Base-by-base conservation (phyloP, 2,329 filamentous ascomycete species). In the Aspergillus unguis region DNA sequence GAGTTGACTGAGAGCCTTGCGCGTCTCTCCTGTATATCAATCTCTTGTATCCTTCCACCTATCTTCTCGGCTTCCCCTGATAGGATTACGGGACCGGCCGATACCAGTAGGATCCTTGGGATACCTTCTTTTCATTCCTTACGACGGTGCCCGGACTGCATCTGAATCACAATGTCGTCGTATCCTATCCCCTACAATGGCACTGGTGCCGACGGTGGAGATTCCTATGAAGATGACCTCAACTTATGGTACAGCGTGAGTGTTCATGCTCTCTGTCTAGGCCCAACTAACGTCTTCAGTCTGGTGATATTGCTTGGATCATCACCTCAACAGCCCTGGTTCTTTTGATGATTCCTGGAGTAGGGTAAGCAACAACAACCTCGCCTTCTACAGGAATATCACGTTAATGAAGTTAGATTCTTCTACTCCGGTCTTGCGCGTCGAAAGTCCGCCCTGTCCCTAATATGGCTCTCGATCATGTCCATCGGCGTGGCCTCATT, bases 381-480 rank as follows among this genome's bases (percentile, higher is more conserved):
- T 36, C 17, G 41, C 45, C 38, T 4, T 3, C 11, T 43, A 25
- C 54, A 17, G 17, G 1, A 17, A 17, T 17, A 17, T 37, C 11
- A 44, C 3, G 27, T 17, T 17, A 17, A 17, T 17, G 17, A 17
- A 1, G 2, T 11, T 59, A 83, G 90, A 48, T 94, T 95, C 80
- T 95, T 95, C 81, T 96, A 96, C 78, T 92, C 88, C 40, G 91
- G 90, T 58, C 85, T 95, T 11, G 90, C 91, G 11, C 85, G 90
- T 52, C 85, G 91, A 71, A 96, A 95, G 77, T 95, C 90, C 0
- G 91, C 91, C 3, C 79, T 96, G 50, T 89, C 90, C 17, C 80
- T 96, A 56, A 87, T 95, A 71, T 92, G 89, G 81, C 80, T 95
- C 3, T 88, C 88, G 10, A 82, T 95, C 76, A 86, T 95, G 76